A percentile compares a stretch with the other conserved stretches of the same genome.
Evolutionary conservation across 108 stramenopile species (phyloP).

Genomic region (Schizochytrium sp.): DNA sequence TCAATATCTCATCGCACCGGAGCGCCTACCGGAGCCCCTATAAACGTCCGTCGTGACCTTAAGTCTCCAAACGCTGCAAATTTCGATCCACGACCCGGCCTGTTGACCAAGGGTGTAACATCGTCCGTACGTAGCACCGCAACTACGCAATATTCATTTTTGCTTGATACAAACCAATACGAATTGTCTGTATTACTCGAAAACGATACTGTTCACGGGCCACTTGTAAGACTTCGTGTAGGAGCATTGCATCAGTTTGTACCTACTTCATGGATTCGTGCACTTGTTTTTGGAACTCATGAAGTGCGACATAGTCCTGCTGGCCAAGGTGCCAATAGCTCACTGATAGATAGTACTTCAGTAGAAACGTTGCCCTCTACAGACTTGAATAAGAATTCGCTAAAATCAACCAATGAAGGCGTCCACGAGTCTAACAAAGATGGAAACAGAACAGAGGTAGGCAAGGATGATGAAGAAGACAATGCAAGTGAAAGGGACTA

Average conservation of each 20-base stretch:
- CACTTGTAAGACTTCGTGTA: not conserved
- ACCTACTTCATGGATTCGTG: not conserved
- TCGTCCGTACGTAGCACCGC: not conserved
- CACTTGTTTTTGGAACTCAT: not conserved
- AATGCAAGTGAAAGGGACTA: no score
- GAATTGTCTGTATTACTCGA: not conserved
- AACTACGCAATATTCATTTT: not conserved
- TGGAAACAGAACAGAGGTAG: no score
- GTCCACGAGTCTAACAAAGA: no score
- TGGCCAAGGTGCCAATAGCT: not conserved
- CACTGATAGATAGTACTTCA: no score
- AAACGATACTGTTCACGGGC: not conserved
- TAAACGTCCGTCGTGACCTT: no score
- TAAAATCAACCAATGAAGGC: no score
- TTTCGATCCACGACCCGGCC: no score
- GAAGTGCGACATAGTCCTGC: not conserved
- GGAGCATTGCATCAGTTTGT: not conserved
- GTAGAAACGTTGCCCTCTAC: not conserved
- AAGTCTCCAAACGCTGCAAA: no score
- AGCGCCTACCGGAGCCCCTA: no score
- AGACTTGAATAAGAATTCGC: no score
- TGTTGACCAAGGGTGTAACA: no score
- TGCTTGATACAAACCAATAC: not conserved
- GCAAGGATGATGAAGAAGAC: no score
- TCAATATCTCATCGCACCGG: not conserved